Conservation (phyloP, 768 basidiomycete genomes). For the Phylloporus sp. region DNA sequence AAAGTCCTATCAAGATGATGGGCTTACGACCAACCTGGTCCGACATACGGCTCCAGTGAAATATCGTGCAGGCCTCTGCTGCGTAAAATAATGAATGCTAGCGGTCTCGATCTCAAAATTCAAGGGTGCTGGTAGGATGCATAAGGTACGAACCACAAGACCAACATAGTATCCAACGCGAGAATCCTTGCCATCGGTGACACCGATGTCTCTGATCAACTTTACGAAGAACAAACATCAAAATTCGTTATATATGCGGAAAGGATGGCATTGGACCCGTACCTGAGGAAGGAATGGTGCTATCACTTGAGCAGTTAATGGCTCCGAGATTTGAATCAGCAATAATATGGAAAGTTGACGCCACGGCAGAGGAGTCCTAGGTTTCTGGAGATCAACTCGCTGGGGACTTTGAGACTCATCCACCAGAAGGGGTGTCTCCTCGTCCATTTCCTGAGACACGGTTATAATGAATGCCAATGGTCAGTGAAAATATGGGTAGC, state of each 20-base stretch:
- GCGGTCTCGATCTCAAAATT: background rate
- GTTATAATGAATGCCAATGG: too few species aligned
- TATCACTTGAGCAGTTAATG: slow-evolving; percentile 69
- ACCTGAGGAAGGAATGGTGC: slow-evolving; percentile 69
- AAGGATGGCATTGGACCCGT: slow-evolving; percentile 16
- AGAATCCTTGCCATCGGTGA: slow-evolving; percentile 44
- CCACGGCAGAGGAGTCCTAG: slow-evolving; percentile 60
- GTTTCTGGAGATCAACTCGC: slow-evolving; percentile 19
- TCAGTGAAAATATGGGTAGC: too few species aligned
- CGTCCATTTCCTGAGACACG: slow-evolving; percentile 35
- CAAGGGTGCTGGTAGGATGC: background rate
- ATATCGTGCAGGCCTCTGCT: slow-evolving; percentile 44
- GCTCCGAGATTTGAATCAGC: slow-evolving; percentile 70
- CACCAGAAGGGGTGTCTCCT: slow-evolving; percentile 57
- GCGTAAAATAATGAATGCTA: slow-evolving; percentile 50
- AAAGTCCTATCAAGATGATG: slow-evolving; percentile 42
- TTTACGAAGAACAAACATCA: background rate
- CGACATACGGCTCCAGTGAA: slow-evolving; percentile 49
- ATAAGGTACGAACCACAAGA: slow-evolving; percentile 36
- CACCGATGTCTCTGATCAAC: slow-evolving; percentile 29
- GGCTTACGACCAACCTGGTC: slow-evolving; percentile 50
- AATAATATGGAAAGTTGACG: slow-evolving; percentile 65
- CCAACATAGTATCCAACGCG: slow-evolving; percentile 47
- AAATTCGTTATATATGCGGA: background rate
- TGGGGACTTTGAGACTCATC: slow-evolving; percentile 6